Base-by-base conservation (phyloP, 2,329 filamentous ascomycete genomes). In the Colletotrichum liaoningense region DNA sequence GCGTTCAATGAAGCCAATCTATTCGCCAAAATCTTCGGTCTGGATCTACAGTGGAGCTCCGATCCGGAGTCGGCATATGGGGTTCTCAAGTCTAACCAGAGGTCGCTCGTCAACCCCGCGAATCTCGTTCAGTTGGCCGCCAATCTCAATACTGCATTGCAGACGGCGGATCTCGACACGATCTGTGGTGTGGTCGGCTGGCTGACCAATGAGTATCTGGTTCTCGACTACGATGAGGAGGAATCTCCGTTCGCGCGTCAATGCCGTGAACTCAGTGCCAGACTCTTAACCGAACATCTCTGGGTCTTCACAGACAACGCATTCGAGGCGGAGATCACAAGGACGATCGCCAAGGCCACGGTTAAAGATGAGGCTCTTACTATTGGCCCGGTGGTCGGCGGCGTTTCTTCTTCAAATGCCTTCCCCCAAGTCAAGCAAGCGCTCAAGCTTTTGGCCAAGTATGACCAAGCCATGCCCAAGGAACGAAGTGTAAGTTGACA, bases 401-500 rank as follows among this genome's bases (percentile, higher is more conserved):
- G 85, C 12, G 81, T 86, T 1, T 84, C 88, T 1, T 87, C 88
- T 1, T 90, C 89, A 1, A 91, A 90, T 75, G 88, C 89, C 0
- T 88, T 89, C 75, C 88, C 89, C 0, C 83, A 89, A 1, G 88
- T 91, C 7, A 90, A 88, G 77, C 85, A 85, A 35, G 90, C 90
- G 0, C 82, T 91, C 11, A 88, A 90, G 75, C 82, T 93, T 24
- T 80, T 93, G 9, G 83, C 86, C 70, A 86, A 91, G 87, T 92
- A 92, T 77, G 91, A 92, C 75, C 88, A 89, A 75, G 88, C 88
- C 52, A 91, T 91, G 89, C 89, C 89, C 1, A 91, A 91, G 66
- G 89, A 91, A 77, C 84, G 89, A 81, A 89, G 88, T 75, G 89
- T 91, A 83, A 83, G 88, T 85, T 26, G 33, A 7, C 8, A 1